Base-by-base conservation (phyloP, 2,329 filamentous ascomycete genomes). In the Achaetomium macrosporum region DNA sequence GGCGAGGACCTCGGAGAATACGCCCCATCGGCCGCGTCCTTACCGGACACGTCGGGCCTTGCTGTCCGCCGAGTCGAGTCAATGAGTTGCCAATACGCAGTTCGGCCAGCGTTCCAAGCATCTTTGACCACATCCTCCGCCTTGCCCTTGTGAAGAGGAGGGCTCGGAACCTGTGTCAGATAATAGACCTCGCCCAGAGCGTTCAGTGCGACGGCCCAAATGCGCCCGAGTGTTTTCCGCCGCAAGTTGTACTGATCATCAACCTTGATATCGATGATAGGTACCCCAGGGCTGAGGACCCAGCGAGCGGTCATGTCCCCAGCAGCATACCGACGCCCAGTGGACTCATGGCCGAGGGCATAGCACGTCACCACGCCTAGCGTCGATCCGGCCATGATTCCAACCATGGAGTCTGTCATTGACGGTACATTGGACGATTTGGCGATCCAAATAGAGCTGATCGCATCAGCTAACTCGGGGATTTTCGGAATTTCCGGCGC, bases 141-240 rank as follows among this genome's bases (percentile, higher is more conserved):
- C 57, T 72, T 76, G 35, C 69, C 68, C 51, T 76, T 76, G 31
- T 75, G 72, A 5, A 74, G 61, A 8, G 79, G 73, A 17, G 78
- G 73, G 35, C 76, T 76, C 0, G 89, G 90, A 7, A 85, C 76
- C 45, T 88, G 83, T 1, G 81, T 86, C 1, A 97, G 74, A 61
- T 92, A 96, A 68, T 86, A 97, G 0, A 96, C 75, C 67, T 99
- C 93, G 1, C 93, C 93, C 9, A 99, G 75, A 0, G 93, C 92
- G 66, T 99, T 99, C 48, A 99, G 71, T n/a, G 83, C 88, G 40
- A 92, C 85, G n/a, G 88, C 90, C 90, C 90, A 97, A 12, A 93
- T 80, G 29, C 91, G 84, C 12, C 82, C 80, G 46, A 84, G 75
- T 4, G 79, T 73, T 65, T 85, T 84, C 30, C 91, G 84, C 61